Conservation (phyloP, 164 flowering plant genomes). For the Echeveria elegans region DNA sequence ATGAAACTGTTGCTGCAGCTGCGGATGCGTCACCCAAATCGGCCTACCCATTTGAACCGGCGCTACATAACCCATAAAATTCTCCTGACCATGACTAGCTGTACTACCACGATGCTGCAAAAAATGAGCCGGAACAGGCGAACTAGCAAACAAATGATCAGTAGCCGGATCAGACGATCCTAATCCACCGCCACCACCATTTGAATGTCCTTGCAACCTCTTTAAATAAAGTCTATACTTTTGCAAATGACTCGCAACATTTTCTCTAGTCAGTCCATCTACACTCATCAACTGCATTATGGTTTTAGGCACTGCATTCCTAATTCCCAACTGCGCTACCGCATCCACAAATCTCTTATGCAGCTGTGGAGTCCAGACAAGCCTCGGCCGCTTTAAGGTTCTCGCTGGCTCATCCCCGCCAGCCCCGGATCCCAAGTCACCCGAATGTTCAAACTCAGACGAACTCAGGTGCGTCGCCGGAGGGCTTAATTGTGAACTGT, state of each 20-base stretch:
- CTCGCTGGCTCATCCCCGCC: not conserved
- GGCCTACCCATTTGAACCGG: not conserved
- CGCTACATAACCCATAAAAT: not conserved
- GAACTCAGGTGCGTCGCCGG: slow-evolving; percentile 8
- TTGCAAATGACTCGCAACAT: slow-evolving; percentile 92
- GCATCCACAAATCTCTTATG: slow-evolving; percentile 94
- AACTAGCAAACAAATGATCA: slow-evolving; percentile 4
- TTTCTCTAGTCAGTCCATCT: slow-evolving; percentile 86
- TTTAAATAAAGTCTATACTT: slow-evolving; percentile 83
- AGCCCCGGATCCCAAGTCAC: too few species aligned
- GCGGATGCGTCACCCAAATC: slow-evolving; percentile 4
- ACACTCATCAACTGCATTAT: slow-evolving; percentile 94
- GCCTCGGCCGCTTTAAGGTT: slow-evolving; percentile 49
- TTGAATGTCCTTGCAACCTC: slow-evolving; percentile 71
- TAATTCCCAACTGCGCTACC: slow-evolving; percentile 74
- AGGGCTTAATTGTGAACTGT: slow-evolving; percentile 8
- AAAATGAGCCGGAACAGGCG: not conserved
- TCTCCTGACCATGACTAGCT: too few species aligned
- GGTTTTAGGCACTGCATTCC: slow-evolving; percentile 90
- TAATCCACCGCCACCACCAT: slow-evolving; percentile 25
- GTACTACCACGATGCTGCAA: too few species aligned
- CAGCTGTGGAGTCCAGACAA: slow-evolving; percentile 98
- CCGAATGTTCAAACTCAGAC: slow-evolving; percentile 2
- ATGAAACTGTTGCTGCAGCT: not conserved
- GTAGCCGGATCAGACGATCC: not conserved